Conservation (phyloP, 2,329 filamentous ascomycete genomes). For the Bipolaris zeicola region DNA sequence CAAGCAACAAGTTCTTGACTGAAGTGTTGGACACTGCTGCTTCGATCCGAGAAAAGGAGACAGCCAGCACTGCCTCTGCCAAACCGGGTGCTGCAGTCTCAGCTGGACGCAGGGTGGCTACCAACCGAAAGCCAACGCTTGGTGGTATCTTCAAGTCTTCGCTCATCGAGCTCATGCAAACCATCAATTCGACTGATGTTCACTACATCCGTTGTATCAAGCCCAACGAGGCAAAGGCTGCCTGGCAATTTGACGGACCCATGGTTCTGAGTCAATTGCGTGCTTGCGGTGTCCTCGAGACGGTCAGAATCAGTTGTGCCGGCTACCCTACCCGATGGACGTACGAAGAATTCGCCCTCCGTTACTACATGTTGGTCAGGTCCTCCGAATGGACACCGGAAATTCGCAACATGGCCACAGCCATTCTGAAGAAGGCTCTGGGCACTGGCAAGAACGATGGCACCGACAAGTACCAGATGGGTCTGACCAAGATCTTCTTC, state of each 20-base stretch:
- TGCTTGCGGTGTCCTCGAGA: slow-evolving; percentile 98
- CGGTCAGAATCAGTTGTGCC: slow-evolving; percentile 94
- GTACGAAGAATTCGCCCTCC: slow-evolving; percentile 95
- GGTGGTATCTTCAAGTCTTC: slow-evolving; percentile 99
- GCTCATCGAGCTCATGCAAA: slow-evolving; percentile 95
- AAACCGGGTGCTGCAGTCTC: slow-evolving; percentile 68
- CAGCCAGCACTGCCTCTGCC: slow-evolving; percentile 65
- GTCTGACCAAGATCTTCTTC: slow-evolving; percentile 99
- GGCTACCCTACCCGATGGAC: slow-evolving; percentile 98
- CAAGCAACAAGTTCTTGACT: slow-evolving; percentile 82
- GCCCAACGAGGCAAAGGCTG: slow-evolving; percentile 93
- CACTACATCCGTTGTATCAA: slow-evolving; percentile 99
- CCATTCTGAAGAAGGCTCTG: slow-evolving; percentile 86
- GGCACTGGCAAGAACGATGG: slow-evolving; percentile 66
- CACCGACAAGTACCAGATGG: slow-evolving; percentile 95
- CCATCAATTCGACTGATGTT: slow-evolving; percentile 96
- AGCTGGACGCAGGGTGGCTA: slow-evolving; percentile 82
- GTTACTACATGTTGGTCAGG: slow-evolving; percentile 97
- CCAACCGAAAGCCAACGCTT: slow-evolving; percentile 94
- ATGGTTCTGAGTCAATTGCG: slow-evolving; percentile 98
- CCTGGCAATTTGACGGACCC: slow-evolving; percentile 97
- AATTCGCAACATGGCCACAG: slow-evolving; percentile 91
- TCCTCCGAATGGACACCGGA: slow-evolving; percentile 91
- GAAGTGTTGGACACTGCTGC: slow-evolving; percentile 85
- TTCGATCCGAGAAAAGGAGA: slow-evolving; percentile 88